These are phyloP conservation scores for Malassezia cuniculi DNA, from an alignment of 1,284 basidiomycete genomes.

Conservation along the genomic window DNA sequence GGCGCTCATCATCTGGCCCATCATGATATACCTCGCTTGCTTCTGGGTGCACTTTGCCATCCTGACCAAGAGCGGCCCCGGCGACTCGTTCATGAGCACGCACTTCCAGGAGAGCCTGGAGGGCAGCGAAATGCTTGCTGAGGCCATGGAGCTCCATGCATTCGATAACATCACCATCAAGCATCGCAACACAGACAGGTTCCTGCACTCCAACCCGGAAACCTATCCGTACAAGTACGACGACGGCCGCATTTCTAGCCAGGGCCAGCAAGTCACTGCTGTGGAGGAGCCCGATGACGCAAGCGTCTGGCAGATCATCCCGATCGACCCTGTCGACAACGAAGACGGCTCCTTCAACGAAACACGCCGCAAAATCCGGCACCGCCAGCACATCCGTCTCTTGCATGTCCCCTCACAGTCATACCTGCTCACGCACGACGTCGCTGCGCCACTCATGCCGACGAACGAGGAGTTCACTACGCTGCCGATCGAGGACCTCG, in stretches of 20 bases:
- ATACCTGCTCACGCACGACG: slow-evolving; percentile 82
- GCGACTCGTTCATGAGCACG: slow-evolving; percentile 93
- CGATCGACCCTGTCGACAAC: slow-evolving; percentile 59
- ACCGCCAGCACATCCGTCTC: slow-evolving; percentile 77
- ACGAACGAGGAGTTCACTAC: slow-evolving; percentile 90
- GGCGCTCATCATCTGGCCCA: slow-evolving; percentile 76
- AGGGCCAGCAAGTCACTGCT: slow-evolving; percentile 97
- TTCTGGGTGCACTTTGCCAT: slow-evolving; percentile 93
- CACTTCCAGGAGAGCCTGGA: slow-evolving; percentile 89
- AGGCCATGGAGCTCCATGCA: slow-evolving; percentile 83
- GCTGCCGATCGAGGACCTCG: slow-evolving; percentile 53
- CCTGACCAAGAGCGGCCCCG: slow-evolving; percentile 77
- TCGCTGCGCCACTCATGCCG: slow-evolving; percentile 88
- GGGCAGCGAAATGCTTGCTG: slow-evolving; percentile 80
- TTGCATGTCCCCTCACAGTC: slow-evolving; percentile 74
- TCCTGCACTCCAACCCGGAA: slow-evolving; percentile 81
- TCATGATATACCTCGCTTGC: slow-evolving; percentile 81
- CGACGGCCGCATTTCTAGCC: slow-evolving; percentile 85
- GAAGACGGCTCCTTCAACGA: slow-evolving; percentile 51
- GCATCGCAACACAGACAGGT: slow-evolving; percentile 85
- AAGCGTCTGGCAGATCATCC: slow-evolving; percentile 89
- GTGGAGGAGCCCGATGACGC: slow-evolving; percentile 85
- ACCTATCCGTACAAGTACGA: slow-evolving; percentile 86
- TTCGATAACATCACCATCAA: slow-evolving; percentile 74
- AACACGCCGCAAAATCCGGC: slow-evolving; percentile 71